Evolutionary conservation across 2,329 filamentous ascomycete genomes (phyloP).

Genomic region (Epichloe sibirici): DNA sequence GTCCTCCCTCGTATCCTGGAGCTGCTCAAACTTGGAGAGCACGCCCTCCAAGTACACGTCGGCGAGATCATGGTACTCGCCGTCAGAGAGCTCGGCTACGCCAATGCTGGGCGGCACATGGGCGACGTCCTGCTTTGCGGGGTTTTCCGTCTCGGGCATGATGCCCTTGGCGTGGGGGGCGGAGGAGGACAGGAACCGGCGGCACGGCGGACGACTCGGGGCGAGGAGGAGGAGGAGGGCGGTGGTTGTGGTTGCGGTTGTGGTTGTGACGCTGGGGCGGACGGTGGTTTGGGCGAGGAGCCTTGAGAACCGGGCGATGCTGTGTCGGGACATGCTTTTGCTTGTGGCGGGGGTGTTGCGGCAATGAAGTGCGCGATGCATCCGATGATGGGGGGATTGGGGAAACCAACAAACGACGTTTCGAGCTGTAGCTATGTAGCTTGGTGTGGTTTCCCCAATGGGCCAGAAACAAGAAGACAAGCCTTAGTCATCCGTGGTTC

Average conservation of each 20-base stretch:
- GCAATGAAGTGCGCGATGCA: not conserved
- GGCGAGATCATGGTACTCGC: slow-evolving; percentile 65
- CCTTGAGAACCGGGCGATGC: slow-evolving; percentile 25
- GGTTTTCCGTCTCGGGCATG: slow-evolving; percentile 46
- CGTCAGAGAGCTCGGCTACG: slow-evolving; percentile 52
- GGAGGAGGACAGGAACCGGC: slow-evolving; percentile 20
- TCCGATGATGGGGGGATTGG: no score
- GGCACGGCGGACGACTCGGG: not conserved
- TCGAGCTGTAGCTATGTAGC: no score
- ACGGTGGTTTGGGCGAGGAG: slow-evolving; percentile 20
- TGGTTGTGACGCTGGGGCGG: slow-evolving; percentile 13
- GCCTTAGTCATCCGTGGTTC: no score
- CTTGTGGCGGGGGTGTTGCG: not conserved
- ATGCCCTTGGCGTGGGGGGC: slow-evolving; percentile 33
- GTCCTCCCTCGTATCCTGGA: slow-evolving; percentile 61
- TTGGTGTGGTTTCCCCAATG: no score
- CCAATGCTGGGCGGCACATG: slow-evolving; percentile 27
- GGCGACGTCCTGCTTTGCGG: slow-evolving; percentile 30
- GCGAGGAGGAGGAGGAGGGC: not conserved
- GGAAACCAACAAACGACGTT: no score
- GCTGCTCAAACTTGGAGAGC: slow-evolving; percentile 51
- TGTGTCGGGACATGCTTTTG: slow-evolving; percentile 20
- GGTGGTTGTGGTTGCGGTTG: not conserved
- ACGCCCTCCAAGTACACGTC: slow-evolving; percentile 59
- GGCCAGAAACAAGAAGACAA: no score